These are phyloP conservation scores for Gleditsia sinensis DNA, from an alignment of 306 rosid genomes.

Conservation along the genomic window DNA sequence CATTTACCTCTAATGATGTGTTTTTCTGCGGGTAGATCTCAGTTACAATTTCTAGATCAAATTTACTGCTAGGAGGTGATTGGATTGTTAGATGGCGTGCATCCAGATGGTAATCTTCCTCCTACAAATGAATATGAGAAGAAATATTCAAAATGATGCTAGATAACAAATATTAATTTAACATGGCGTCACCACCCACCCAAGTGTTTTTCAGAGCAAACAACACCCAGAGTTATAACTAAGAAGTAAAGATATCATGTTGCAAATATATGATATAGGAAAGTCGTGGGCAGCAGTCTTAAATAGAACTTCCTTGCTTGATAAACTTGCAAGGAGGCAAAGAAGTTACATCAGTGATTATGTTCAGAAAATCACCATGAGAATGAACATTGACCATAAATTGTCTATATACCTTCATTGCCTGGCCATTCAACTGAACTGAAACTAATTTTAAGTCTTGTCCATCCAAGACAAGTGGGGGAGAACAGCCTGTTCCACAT, in stretches of 20 bases:
- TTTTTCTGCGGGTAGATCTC: slow-evolving; percentile 83
- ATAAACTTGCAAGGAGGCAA: slow-evolving; percentile 19
- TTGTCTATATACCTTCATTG: slow-evolving; percentile 59
- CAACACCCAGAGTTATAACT: slow-evolving; percentile 2
- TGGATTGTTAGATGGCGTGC: slow-evolving; percentile 68
- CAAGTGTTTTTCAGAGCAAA: slow-evolving; percentile 19
- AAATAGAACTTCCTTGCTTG: slow-evolving; percentile 23
- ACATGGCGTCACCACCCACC: not conserved
- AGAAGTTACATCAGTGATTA: slow-evolving; percentile 16
- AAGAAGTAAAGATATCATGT: slow-evolving; percentile 11
- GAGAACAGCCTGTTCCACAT: slow-evolving; percentile 60
- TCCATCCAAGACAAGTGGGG: slow-evolving; percentile 82
- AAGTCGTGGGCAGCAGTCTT: not conserved
- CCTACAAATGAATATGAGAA: slow-evolving; percentile 46
- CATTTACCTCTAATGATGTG: slow-evolving; percentile 86
- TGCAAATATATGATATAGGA: not conserved
- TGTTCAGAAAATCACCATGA: not conserved
- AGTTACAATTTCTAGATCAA: slow-evolving; percentile 74
- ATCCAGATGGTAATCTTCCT: slow-evolving; percentile 67
- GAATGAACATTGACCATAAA: not conserved
- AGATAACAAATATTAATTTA: too few relatives aligned
- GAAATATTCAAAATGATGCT: slow-evolving; percentile 18
- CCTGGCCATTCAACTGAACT: slow-evolving; percentile 61
- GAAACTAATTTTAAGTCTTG: slow-evolving; percentile 69
- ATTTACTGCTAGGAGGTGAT: slow-evolving; percentile 74